phyloP scores from a whole-genome alignment of 2,329 filamentous ascomycete species.

The Stemphylium lycopersici region DNA sequence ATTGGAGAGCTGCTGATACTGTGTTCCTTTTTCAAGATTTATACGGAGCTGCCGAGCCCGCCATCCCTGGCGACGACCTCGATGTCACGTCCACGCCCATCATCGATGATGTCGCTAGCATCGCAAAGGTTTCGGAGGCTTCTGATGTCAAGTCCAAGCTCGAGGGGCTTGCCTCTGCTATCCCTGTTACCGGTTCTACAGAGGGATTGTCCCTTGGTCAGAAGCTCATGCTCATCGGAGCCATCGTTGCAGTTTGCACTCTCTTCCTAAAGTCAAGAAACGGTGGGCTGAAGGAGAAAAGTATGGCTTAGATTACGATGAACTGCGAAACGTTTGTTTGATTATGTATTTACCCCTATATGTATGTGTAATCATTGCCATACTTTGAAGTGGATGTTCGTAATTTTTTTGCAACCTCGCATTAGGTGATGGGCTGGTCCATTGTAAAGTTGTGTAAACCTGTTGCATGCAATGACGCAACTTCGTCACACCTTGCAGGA shows the following conservation, averaged over 20 bases:
- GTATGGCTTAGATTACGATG: constrained; percentile 45
- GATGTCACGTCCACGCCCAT: constrained; percentile 44
- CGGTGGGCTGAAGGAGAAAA: constrained; percentile 46
- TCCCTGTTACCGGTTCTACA: constrained; percentile 19
- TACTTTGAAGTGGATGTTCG: background rate
- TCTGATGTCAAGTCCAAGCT: constrained; percentile 22
- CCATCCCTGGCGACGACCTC: constrained; percentile 50
- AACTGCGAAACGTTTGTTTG: constrained; percentile 12
- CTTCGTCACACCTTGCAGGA: no score
- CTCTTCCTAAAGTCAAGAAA: constrained; percentile 49
- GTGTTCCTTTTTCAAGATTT: constrained; percentile 51
- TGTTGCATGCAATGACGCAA: no score
- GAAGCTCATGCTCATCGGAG: constrained; percentile 54
- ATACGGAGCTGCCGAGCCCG: constrained; percentile 52
- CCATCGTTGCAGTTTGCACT: constrained; percentile 52
- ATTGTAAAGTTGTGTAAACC: no score
- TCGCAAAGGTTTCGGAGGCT: constrained; percentile 30
- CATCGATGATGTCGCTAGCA: constrained; percentile 33
- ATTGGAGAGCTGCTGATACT: constrained; percentile 52
- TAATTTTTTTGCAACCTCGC: background rate
- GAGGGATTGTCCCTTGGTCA: constrained; percentile 51
- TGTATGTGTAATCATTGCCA: background rate
- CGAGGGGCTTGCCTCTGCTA: constrained; percentile 23
- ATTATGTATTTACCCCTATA: background rate
- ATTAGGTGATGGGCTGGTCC: background rate